Evolutionary conservation across 257 asterid genomes (phyloP).

Genomic region (Solanum lycopersicoides): DNA sequence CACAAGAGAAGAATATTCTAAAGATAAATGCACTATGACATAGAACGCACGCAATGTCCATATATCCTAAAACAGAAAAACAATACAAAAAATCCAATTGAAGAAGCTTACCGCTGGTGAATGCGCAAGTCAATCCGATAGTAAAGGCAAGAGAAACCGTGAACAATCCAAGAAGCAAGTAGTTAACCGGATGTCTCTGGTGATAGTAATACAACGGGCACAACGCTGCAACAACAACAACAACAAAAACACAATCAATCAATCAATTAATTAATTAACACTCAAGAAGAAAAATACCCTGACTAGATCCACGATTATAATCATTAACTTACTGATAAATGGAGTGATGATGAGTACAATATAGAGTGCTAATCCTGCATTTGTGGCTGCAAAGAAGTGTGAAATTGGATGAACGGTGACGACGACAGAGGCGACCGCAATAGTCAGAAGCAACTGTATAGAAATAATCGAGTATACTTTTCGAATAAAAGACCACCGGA

Average conservation of each 20-base stretch:
- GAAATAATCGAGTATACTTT: conserved; percentile 51
- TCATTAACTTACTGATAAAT: conserved; percentile 28
- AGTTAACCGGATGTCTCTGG: conserved; percentile 79
- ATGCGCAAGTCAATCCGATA: conserved; percentile 76
- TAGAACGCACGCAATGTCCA: not conserved
- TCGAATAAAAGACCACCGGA: conserved; percentile 77
- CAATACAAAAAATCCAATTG: not conserved
- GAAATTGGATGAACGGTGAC: conserved; percentile 41
- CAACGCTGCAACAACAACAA: conserved; percentile 36
- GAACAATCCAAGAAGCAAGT: conserved; percentile 62
- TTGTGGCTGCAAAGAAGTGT: conserved; percentile 38
- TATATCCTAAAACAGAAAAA: not conserved
- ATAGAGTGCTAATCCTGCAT: conserved; percentile 51
- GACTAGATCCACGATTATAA: not conserved
- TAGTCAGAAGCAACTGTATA: conserved; percentile 54
- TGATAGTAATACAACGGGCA: conserved; percentile 59
- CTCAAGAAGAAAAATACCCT: not conserved
- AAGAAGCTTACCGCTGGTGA: conserved; percentile 41
- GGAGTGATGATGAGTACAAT: conserved; percentile 51
- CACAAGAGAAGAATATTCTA: not conserved
- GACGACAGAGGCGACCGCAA: conserved; percentile 50
- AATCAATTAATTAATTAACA: not conserved
- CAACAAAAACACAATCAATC: conserved; percentile 5
- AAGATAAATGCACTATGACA: not conserved
- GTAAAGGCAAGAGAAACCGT: conserved; percentile 63